Base-by-base conservation (phyloP, 441 rosid genomes). In the Euphorbia celastroides region DNA sequence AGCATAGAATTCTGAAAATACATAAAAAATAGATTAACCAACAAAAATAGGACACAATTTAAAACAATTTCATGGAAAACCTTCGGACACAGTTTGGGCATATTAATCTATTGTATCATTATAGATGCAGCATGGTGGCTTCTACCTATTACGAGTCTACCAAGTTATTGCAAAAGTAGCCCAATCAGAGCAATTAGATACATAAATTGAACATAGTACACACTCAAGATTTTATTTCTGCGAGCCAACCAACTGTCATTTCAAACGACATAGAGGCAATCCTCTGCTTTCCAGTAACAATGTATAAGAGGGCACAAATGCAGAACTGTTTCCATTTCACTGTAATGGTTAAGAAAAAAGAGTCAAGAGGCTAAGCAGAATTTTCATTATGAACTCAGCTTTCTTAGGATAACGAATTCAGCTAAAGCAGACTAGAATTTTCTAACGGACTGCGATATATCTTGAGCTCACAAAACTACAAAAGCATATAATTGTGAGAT, bases 51-150 rank as follows among this genome's bases (percentile, higher is more conserved):
- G 13, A 19, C 11, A 13, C 25, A 52, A 66, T 8, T 19, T 13
- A 0, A 38, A n/a, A 32, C 11, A 10, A 32, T 16, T 27, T 22
- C 10, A 66, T 31, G 25, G 3, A 25, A 56, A 32, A 31, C 20
- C 38, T 31, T 64, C 59, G 32, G 46, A 65, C 5, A 17, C 55
- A 55, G 13, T 66, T 36, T 23, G 32, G 69, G 36, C 8, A 10
- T 64, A 64, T 16, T 27, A 64, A 23, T 17, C 28, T 1, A 48
- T 13, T 9, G 25, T 9, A 34, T 19, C 34, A 1, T 20, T 9
- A 1, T 26, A 22, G 30, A 22, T 23, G 31, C 32, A 25, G 13
- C 31, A 55, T 25, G 17, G 31, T 55, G 2, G 26, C 26, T 51
- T 51, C 56, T 51, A 51, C 56, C 26, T 20, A 51, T 13, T 0